Evolutionary conservation across 2,329 filamentous ascomycete genomes (phyloP).

Genomic region (Aspergillus pseudoglaucus): DNA sequence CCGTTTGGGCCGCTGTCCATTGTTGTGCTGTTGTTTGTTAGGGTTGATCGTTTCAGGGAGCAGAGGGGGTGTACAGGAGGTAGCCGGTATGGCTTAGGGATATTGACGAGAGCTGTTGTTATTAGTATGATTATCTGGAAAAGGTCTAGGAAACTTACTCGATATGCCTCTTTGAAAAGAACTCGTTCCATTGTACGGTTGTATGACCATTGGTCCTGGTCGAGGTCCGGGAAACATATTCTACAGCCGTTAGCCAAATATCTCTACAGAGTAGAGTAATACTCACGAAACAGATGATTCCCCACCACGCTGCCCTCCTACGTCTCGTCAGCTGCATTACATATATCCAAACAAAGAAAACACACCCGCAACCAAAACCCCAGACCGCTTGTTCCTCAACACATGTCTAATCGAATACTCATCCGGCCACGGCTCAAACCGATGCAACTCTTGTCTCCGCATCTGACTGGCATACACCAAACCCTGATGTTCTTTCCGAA

Average conservation of each 20-base stretch:
- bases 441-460: slow-evolving; percentile 22
- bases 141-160: slow-evolving; percentile 22
- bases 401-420: slow-evolving; percentile 26
- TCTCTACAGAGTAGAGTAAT: not conserved
- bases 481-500: slow-evolving; percentile 22
- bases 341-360: not conserved
- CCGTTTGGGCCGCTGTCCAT: slow-evolving; percentile 30
- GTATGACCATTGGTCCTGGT: slow-evolving; percentile 27
- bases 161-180: slow-evolving; percentile 26
- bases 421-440: slow-evolving; percentile 22
- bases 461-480: slow-evolving; percentile 28
- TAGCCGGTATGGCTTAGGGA: slow-evolving; percentile 31
- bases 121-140: too few species aligned
- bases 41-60: not conserved
- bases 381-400: slow-evolving; percentile 28
- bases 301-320: slow-evolving; percentile 23
- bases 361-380: slow-evolving; percentile 32
- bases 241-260: slow-evolving; percentile 12
- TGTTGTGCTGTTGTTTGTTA: slow-evolving; percentile 24
- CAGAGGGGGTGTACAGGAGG: slow-evolving; percentile 21
- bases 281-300: slow-evolving; percentile 29
- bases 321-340: slow-evolving; percentile 7
- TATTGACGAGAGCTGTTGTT: slow-evolving; percentile 29
- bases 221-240: slow-evolving; percentile 26
- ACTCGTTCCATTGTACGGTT: slow-evolving; percentile 27